Evolutionary conservation across 805 yeast genomes (phyloP).

Genomic region (Yamadazyma sp.): DNA sequence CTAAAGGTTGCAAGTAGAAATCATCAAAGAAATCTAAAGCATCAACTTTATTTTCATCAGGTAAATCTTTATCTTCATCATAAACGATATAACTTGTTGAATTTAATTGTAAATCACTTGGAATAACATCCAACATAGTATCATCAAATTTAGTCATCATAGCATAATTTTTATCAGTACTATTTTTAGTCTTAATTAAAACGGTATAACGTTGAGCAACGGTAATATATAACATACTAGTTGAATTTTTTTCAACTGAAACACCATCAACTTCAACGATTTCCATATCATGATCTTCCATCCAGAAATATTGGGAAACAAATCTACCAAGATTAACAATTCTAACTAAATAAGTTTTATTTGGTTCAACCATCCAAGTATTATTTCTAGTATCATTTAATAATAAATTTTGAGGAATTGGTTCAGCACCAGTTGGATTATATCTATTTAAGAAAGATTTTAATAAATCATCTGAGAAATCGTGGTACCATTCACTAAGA

Average conservation of each 20-base stretch:
- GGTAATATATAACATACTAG: constrained; percentile 58
- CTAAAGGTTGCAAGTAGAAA: constrained; percentile 65
- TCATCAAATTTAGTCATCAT: constrained; percentile 61
- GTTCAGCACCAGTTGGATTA: constrained; percentile 86
- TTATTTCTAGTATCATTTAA: constrained; percentile 63
- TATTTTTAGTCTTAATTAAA: constrained; percentile 53
- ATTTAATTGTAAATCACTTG: constrained; percentile 50
- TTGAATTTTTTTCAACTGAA: constrained; percentile 54
- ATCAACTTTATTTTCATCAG: constrained; percentile 21
- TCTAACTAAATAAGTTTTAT: constrained; percentile 62
- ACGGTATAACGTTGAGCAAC: constrained; percentile 84
- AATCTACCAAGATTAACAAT: constrained; percentile 68
- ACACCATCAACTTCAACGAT: constrained; percentile 48
- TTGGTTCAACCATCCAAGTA: constrained; percentile 53
- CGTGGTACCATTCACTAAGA: constrained; percentile 64
- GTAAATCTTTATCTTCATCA: constrained; percentile 25
- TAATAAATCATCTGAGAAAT: constrained; percentile 44
- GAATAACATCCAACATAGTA: constrained; percentile 68
- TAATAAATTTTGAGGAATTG: constrained; percentile 64
- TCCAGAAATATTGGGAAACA: constrained; percentile 55
- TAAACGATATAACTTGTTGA: constrained; percentile 58
- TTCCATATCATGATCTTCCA: constrained; percentile 40
- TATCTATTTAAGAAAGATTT: constrained; percentile 54
- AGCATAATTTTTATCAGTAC: constrained; percentile 48
- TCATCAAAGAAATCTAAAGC: constrained; percentile 60